phyloP scores from a whole-genome alignment of 257 asterid genomes.

The Petrea volubilis region DNA sequence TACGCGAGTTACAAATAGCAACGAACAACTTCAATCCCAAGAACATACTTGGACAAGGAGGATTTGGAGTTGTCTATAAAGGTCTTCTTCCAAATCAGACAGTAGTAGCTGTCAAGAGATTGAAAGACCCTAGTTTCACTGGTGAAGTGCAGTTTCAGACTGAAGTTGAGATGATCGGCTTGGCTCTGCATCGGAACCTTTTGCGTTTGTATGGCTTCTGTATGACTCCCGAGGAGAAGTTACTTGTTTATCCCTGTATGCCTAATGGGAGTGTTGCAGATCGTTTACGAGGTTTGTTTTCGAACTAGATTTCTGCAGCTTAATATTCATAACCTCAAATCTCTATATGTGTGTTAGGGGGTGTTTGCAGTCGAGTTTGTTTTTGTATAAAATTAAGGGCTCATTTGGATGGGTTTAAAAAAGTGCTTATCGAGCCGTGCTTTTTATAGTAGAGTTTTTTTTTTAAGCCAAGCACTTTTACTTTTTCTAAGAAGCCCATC shows the following conservation, averaged over 20 bases:
- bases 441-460: too few relatives aligned
- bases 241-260: constrained; percentile 91
- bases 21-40: constrained; percentile 77
- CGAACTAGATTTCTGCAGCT: neutral
- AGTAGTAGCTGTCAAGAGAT: constrained; percentile 76
- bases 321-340: neutral
- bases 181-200: constrained; percentile 92
- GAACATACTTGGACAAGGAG: constrained; percentile 88
- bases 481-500: too few relatives aligned
- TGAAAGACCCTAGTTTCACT: constrained; percentile 79
- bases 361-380: neutral
- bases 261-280: constrained; percentile 96
- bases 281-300: constrained; percentile 72
- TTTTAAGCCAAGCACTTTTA: too few relatives aligned
- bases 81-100: constrained; percentile 75
- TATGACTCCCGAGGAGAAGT: constrained; percentile 78
- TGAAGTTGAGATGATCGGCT: constrained; percentile 94
- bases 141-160: constrained; percentile 97
- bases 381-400: too few relatives aligned
- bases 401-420: too few relatives aligned
- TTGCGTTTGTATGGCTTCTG: constrained; percentile 83
- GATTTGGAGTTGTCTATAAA: constrained; percentile 87
- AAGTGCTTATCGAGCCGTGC: too few relatives aligned
- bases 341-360: neutral
- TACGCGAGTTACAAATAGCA: constrained; percentile 84